Evolutionary conservation across 2,329 filamentous ascomycete genomes (phyloP), one percentile per base, ranked within the genome.

Genomic region (Aspergillus quadricinctus): DNA sequence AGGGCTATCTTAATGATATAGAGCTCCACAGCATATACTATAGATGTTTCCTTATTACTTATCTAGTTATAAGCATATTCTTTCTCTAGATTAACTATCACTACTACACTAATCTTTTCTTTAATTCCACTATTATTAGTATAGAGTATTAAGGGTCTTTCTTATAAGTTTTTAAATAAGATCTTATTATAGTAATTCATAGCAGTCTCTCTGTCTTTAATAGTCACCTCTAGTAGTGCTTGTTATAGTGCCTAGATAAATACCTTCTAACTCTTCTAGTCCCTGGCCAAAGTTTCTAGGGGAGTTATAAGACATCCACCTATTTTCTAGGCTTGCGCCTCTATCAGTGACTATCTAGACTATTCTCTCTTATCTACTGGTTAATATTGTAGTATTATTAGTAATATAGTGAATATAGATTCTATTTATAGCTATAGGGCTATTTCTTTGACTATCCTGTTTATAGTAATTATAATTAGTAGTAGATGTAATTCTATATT

Each of bases 261-360:
- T 46, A 50, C 54, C 9, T 54, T 54, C 25, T 63, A 17, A 53
- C 48, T n/a, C 31, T 48, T 19, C 43, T 41, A 9, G 27, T 7
- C 10, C 48, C 41, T 25, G 23, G 48, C 51, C 43, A 53, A 25
- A 25, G 23, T 25, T 25, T 4, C 23, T 4, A 4, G 23, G 23
- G 23, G 23, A 48, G 27, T 35, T 27, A 27, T 55, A 72, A 43
- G 70, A 58, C 35, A 73, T 63, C 59, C 69, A 61, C 23, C 23
- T 4, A 4, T 4, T 25, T 25, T 4, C 23, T 4, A 25, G 23
- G 23, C 23, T 25, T 25, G 23, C 4, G 23, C 23, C 23, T 25
- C 23, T 4, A 25, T 25, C 23, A 4, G 23, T 25, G 23, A 3
- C 23, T 4, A 25, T 25, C 23, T 4, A 25, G 23, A 25, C 23